Base-by-base conservation (phyloP, 768 basidiomycete genomes). In the Pulveroboletus sp. region DNA sequence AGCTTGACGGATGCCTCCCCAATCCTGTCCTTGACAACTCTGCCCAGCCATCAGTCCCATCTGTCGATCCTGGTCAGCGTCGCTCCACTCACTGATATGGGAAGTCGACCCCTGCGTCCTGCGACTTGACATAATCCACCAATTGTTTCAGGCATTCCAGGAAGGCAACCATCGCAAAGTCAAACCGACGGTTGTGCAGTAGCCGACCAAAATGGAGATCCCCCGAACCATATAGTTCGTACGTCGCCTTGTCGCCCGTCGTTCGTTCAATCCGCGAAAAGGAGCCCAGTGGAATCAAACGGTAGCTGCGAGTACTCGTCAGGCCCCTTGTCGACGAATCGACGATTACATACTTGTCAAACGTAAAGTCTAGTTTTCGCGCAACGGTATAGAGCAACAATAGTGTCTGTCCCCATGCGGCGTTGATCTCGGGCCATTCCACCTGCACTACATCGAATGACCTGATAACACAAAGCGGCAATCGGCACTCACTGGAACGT, bases 371-470 rank as follows among this genome's bases (percentile, higher is more conserved):
- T 12, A 96, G 80, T 69, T 97, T 99, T 48, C 87, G 78, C 10
- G 92, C 92, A 43, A 99, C 81, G 7, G 92, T 92, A 62, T 95
- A 89, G 32, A 97, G 71, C 49, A 98, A 75, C 15, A 98, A 76
- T n/a, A 95, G 74, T 0, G 94, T 91, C 64, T 96, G 87, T 2
- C 96, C 96, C 93, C 95, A 96, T 15, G 96, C 96, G 10, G 96
- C 96, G 63, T 98, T 98, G 66, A 98, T 93, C 70, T 99, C 96
- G 3, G 91, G 82, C 94, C 94, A 99, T 64, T 98, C 96, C 28
- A 98, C 94, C 83, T 91, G 54, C 8, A 51, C 33, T n/a, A 38
- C 12, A 28, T 56, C 57, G 48, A 58, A 43, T 50, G 51, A 47
- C 50, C 35, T 24, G 41, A 21, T 14, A 49, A 10, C 27, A 35